phyloP scores from a whole-genome alignment of 352 stramenopile genomes.

The Pythium aristosporum region DNA sequence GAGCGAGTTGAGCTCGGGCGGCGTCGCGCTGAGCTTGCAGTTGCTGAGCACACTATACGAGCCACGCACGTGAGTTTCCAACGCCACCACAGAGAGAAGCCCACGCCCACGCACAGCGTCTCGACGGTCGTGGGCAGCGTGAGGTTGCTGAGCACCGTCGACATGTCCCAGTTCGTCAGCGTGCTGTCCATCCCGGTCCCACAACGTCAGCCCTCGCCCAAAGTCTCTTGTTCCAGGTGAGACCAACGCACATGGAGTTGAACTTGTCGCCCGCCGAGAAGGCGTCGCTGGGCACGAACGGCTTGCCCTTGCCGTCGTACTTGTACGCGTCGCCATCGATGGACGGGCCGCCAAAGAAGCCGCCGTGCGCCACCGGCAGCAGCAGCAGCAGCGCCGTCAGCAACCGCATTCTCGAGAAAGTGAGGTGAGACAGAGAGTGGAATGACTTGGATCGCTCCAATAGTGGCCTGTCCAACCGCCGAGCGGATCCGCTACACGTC shows the following conservation, averaged over 20 bases:
- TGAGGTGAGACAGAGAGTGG: neutral
- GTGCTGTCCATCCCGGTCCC: slow-evolving; percentile 25
- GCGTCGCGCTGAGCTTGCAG: slow-evolving; percentile 46
- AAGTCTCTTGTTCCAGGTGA: neutral
- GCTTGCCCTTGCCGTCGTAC: slow-evolving; percentile 53
- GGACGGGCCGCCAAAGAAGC: slow-evolving; percentile 44
- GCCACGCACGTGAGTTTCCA: too few species aligned
- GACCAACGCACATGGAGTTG: slow-evolving; percentile 44
- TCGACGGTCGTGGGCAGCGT: slow-evolving; percentile 50
- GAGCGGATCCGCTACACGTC: slow-evolving; percentile 11
- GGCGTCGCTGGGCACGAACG: slow-evolving; percentile 38
- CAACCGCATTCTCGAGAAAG: neutral
- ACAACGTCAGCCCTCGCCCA: neutral
- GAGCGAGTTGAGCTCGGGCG: slow-evolving; percentile 43
- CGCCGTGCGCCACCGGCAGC: slow-evolving; percentile 20
- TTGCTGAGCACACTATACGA: slow-evolving; percentile 38
- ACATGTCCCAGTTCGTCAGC: slow-evolving; percentile 66
- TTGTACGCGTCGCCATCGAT: slow-evolving; percentile 49
- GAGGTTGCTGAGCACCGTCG: slow-evolving; percentile 30
- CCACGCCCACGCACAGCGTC: slow-evolving; percentile 39
- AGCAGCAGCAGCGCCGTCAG: slow-evolving; percentile 1
- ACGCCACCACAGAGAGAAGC: neutral
- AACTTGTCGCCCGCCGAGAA: slow-evolving; percentile 51
- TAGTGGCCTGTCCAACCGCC: neutral
- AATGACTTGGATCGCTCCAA: slow-evolving; percentile 8